Base-by-base conservation (phyloP, 805 yeast species). In the Myxozyma monticola region DNA sequence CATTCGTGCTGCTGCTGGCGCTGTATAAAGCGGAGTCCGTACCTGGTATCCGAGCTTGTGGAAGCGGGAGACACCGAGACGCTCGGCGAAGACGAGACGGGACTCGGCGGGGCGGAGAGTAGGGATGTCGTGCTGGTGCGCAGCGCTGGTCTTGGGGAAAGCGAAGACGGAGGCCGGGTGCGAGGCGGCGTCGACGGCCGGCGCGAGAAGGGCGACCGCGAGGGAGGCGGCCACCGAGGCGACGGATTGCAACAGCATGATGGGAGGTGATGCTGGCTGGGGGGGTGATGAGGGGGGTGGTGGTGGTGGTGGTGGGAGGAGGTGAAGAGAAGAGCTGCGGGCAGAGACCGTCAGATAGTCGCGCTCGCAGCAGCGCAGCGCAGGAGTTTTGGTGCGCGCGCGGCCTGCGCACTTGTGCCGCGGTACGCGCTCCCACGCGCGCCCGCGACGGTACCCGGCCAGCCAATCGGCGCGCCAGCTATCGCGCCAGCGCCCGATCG, bases 81-180 rank as follows among this genome's bases (percentile, higher is more conserved):
- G 53, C 51, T 56, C 60, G 63, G 81, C 81, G 71, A 81, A 79
- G 62, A 79, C 83, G 65, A 81, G 76, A 70, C 80, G 80, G 60
- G 80, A 74, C 76, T 81, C 82, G 67, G 83, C 85, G 64, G 80
- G 83, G 63, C 56, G 54, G 26, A 56, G 46, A 35, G 48, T 36
- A 25, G 60, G 60, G 29, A 56, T 51, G 40, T 56, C 53, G 47
- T 42, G 49, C 39, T 45, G 41, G 41, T 36, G 41, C 3, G 47
- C 48, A 22, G 37, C 20, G 21, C 41, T 39, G 45, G 53, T 6
- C 56, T 54, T 46, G 21, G 59, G 59, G 54, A 54, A 54, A 15
- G 59, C 59, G 31, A 47, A 54, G 41, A 51, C 59, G 42, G 59
- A 42, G 37, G 59, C 59, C 39, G 56, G 56, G 30, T 47, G 59